phyloP scores from a whole-genome alignment of 140 eudicot species.

The Bidens hawaiensis region DNA sequence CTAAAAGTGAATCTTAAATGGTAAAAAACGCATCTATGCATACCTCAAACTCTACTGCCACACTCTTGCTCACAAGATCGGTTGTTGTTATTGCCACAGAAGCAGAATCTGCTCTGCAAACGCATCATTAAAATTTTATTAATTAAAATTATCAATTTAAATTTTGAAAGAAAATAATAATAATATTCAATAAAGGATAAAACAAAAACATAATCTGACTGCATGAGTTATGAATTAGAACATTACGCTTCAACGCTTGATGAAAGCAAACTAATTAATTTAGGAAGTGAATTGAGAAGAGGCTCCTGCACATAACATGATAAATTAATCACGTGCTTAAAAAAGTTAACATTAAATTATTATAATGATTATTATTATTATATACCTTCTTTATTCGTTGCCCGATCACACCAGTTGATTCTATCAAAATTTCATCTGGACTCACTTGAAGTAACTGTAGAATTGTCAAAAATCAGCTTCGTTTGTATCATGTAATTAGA shows the following conservation, averaged over 20 bases:
- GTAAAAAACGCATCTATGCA: constrained; percentile 6
- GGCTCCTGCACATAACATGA: constrained; percentile 59
- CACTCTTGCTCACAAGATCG: constrained; percentile 97
- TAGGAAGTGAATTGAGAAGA: constrained; percentile 81
- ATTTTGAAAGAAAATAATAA: neutral
- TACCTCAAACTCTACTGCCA: constrained; percentile 87
- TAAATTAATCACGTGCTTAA: neutral
- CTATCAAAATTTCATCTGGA: constrained; percentile 76
- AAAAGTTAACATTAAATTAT: neutral
- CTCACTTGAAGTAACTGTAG: constrained; percentile 68
- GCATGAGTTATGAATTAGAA: constrained; percentile 11
- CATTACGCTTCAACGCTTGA: constrained; percentile 63
- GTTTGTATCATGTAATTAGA: neutral
- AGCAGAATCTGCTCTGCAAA: constrained; percentile 90
- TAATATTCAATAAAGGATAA: neutral
- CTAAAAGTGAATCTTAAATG: no score
- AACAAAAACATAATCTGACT: neutral
- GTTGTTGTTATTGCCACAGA: constrained; percentile 98
- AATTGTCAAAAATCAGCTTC: constrained; percentile 9
- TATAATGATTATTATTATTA: no score
- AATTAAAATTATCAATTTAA: constrained; percentile 4
- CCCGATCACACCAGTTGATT: constrained; percentile 97
- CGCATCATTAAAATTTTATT: constrained; percentile 2
- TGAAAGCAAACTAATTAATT: constrained; percentile 61
- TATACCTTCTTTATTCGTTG: constrained; percentile 91